Evolutionary conservation across 2,329 filamentous ascomycete genomes (phyloP), one percentile per base, ranked within the genome.

Genomic region (Pseudopyrenochaeta lycopersici): DNA sequence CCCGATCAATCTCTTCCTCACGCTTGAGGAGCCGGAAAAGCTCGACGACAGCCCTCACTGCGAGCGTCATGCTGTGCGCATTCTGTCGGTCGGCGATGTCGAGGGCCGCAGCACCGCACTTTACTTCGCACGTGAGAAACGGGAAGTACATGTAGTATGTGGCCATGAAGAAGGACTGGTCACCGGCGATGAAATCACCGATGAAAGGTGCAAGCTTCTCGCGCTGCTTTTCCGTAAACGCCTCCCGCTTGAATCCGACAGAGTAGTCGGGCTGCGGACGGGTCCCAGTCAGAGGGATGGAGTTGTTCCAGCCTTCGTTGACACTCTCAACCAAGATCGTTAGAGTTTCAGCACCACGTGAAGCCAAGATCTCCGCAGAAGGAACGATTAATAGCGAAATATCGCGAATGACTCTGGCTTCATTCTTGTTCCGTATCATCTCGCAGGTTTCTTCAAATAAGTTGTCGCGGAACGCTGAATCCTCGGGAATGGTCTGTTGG

Each of bases 61-160:
- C 58, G 45, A 67, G 53, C 3, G 60, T 66, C 54, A 63, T 60
- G 40, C 58, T 67, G 42, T 67, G 56, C 5, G 63, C 58, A 46
- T 67, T 68, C 53, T 68, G 71, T 53, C 64, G 58, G 51, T 71
- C 61, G n/a, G 72, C 65, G 36, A 66, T 56, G 30, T 72, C 66
- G 55, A 61, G 76, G 1, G 61, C 70, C 21, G 57, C 68, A 23
- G 67, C 63, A 38, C 78, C 74, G 54, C 76, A 80, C 63, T 82
- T 82, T 1, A 82, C 79, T 62, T 84, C 31, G 31, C 78, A 62
- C 76, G 77, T 77, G 0, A 84, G 67, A 56, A 83, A 84, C 2
- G 80, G 80, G 56, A 84, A 82, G 68, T 78, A 80, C 71, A 83
- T 81, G 4, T 76, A 67, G 47, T 73, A 78, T 10, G 78, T 83